Conservation (phyloP, 352 stramenopile genomes). For the Phytophthora fragariaefolia region DNA sequence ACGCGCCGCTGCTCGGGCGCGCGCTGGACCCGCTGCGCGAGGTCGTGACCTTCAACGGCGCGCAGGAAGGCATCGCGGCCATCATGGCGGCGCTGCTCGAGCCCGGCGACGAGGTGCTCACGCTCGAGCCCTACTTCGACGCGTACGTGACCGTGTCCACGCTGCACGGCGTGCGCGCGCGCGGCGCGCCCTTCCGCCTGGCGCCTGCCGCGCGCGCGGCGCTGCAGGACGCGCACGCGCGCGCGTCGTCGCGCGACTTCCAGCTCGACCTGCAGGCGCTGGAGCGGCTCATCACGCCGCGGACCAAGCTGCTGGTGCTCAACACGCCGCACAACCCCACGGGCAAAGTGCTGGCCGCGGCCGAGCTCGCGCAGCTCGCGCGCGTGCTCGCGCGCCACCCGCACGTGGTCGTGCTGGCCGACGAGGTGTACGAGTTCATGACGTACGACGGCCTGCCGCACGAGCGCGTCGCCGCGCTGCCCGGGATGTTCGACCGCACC, state of each 20-base stretch:
- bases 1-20: conserved; percentile 70
- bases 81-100: conserved; percentile 84
- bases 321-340: conserved; percentile 99
- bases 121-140: conserved; percentile 92
- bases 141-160: conserved; percentile 89
- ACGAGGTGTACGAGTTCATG: conserved; percentile 99
- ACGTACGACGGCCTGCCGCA: conserved; percentile 82
- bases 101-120: conserved; percentile 86
- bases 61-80: conserved; percentile 86
- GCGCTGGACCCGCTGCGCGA: conserved; percentile 78
- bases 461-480: conserved; percentile 77
- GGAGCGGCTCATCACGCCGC: conserved; percentile 84
- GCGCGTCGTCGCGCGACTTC: conserved; percentile 73
- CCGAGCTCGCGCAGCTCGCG: conserved; percentile 94
- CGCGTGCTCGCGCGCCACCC: conserved; percentile 85
- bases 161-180: conserved; percentile 79
- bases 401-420: conserved; percentile 93
- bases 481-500: conserved; percentile 88
- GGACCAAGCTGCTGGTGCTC: conserved; percentile 96
- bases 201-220: conserved; percentile 46
- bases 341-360: conserved; percentile 96
- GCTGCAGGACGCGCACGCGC: conserved; percentile 38
- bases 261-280: conserved; percentile 88
- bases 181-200: conserved; percentile 78
- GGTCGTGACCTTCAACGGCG: conserved; percentile 90